Base-by-base conservation (phyloP, 768 basidiomycete species). In the Leucogyrophana mollusca region DNA sequence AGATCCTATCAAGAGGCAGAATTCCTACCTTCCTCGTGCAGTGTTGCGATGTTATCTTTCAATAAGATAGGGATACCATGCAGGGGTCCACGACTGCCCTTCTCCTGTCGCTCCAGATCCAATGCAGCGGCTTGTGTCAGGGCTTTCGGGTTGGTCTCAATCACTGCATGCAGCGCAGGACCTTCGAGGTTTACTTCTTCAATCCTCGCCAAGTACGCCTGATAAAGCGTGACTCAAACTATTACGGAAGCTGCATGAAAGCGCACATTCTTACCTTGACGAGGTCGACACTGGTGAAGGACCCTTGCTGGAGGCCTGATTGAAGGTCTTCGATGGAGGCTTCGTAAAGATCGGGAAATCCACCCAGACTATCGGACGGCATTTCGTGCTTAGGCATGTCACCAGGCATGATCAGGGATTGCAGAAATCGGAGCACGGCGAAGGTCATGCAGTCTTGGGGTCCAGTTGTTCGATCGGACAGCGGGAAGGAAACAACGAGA, bases 141-240 rank as follows among this genome's bases (percentile, higher is more conserved):
- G 2, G 82, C 82, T 6, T 69, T 71, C 0, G 77, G 71, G 38
- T 80, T 87, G 1, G 66, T 64, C 46, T 86, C 85, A 11, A 83
- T 63, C 4, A 86, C 72, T 1, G 83, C 83, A 9, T 73, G 77
- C 7, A 87, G 62, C 35, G 62, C 62, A 9, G 82, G 77, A 2
- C 83, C 82, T 46, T 78, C 66, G 14, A 76, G 54, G 54, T 86
- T 85, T n/a, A 87, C 84, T 56, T 86, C 78, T 4, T 83, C 78
- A 20, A 85, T 85, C 2, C 85, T 73, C 9, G 77, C 76, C 51
- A 85, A 69, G 58, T 86, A 86, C 2, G 82, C 80, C 83, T 85
- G 44, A 9, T 21, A 9, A 47, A 24, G 8, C 11, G 6, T 9
- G 23, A 42, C 13, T n/a, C n/a, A n/a, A 30, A 13, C 7, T 30